Evolutionary conservation across 2,329 filamentous ascomycete species (phyloP), one percentile per base, ranked within the genome.

Genomic region (Juglanconis oblonga): DNA sequence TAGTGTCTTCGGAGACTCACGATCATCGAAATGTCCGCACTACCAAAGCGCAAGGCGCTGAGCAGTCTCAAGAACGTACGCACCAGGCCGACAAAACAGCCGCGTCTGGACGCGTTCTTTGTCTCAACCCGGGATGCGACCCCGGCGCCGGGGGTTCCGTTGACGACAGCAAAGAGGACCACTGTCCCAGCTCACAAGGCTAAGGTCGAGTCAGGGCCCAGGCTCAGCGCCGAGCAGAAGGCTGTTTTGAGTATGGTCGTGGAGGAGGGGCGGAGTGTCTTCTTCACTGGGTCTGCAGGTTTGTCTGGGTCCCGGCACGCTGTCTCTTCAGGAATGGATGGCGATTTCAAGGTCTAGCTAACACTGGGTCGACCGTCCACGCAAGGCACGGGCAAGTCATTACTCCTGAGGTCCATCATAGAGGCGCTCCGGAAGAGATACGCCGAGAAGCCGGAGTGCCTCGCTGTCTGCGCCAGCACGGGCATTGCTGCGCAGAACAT

Each of bases 401-500:
- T 91, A 6, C 76, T 92, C 29, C 83, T 91, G 73, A 82, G 88
- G 61, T 84, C 90, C 63, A 89, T 90, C 52, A 91, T 91, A 66
- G 74, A 81, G n/a, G 79, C 82, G 4, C 68, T 92, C 47, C 83
- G 84, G 17, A 79, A 79, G 57, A 90, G 88, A 68, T 86, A 84
- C 67, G 73, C 73, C 29, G 79, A 79, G 44, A 87, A 90, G 65
- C 79, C 82, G 5, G 88, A 90, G 68, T 79, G 86, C 48, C 80
- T 91, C 52, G 88, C 89, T 14, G 86, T 91, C 29, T 91, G 88
- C 6, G 89, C 89, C 24, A 91, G 89, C 8, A 92, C 89, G 0
- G 89, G 89, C 44, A 77, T 91, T 50, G 89, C 89, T 57, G 89
- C 89, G 14, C 91, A 88, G 72, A 91, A 91, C 65, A 85, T 92